Percentiles rank a stretch among this genome's conserved stretches.
phyloP scores from a whole-genome alignment of 805 yeast species.

The Teunomyces aglyptinius region DNA sequence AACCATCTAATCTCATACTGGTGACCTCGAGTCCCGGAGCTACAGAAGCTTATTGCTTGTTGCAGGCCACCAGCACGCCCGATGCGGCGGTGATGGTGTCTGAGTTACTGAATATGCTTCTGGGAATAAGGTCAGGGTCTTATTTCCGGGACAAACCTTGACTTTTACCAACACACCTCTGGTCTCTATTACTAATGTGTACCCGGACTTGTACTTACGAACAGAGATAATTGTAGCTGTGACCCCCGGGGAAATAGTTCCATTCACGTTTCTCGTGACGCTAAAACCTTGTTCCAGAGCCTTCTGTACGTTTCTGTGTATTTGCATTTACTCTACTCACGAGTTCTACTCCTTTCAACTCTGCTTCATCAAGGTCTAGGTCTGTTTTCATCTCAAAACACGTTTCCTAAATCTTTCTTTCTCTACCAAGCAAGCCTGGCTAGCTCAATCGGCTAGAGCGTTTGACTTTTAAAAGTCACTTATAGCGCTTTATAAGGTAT shows the following conservation, averaged over 20 bases:
- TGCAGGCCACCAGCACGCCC: not conserved
- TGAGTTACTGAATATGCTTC: not conserved
- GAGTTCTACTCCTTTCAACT: no score
- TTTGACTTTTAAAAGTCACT: conserved; percentile 6
- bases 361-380: no score
- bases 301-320: no score
- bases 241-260: not conserved
- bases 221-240: not conserved
- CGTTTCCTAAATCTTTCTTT: not conserved
- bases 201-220: conserved; percentile 4
- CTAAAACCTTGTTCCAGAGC: no score
- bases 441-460: conserved; percentile 9
- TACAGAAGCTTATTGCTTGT: not conserved
- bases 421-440: conserved; percentile 4
- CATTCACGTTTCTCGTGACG: not conserved
- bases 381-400: not conserved
- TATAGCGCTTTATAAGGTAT: conserved; percentile 4
- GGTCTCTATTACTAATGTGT: not conserved
- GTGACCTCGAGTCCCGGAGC: conserved; percentile 1
- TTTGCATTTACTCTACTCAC: no score
- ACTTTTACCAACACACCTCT: not conserved
- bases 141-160: not conserved
- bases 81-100: not conserved
- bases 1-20: not conserved
- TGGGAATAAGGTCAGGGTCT: not conserved